A percentile compares a stretch with the other conserved stretches of the same genome.
phyloP scores from a whole-genome alignment of 805 yeast genomes.

The Ogataea methanolica region DNA sequence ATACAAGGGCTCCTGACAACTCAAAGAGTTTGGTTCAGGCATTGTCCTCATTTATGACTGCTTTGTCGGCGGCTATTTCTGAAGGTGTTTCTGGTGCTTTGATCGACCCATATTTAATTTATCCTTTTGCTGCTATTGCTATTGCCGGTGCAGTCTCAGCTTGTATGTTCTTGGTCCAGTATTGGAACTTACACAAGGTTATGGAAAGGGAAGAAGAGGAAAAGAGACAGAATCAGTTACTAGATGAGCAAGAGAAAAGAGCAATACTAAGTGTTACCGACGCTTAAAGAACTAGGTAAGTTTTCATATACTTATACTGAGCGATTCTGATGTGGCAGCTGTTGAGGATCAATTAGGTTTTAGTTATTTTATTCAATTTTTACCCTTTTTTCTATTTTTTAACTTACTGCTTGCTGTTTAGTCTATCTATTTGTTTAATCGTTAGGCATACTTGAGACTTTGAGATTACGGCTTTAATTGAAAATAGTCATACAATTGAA shows the following conservation, averaged over 20 bases:
- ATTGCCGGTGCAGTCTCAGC: constrained; percentile 35
- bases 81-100: constrained; percentile 38
- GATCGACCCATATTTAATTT: constrained; percentile 37
- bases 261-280: not conserved
- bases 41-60: constrained; percentile 33
- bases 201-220: constrained; percentile 22
- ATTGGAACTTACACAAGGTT: constrained; percentile 29
- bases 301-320: too few species aligned
- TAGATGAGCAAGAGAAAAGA: not conserved
- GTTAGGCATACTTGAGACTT: too few species aligned
- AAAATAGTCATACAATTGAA: too few species aligned
- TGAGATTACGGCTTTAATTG: too few species aligned
- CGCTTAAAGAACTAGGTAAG: not conserved
- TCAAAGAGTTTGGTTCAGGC: constrained; percentile 52
- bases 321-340: too few species aligned
- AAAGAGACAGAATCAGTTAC: constrained; percentile 10
- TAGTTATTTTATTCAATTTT: too few species aligned
- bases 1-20: constrained; percentile 48
- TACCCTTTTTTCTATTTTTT: too few species aligned
- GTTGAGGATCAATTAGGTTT: too few species aligned
- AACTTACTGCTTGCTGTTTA: too few species aligned
- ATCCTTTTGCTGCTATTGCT: constrained; percentile 39
- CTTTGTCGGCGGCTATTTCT: constrained; percentile 44
- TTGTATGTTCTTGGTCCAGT: constrained; percentile 20
- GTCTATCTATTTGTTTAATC: too few species aligned